Evolutionary conservation across 2,329 filamentous ascomycete species (phyloP).

Genomic region (Colletotrichum neosansevieriae): DNA sequence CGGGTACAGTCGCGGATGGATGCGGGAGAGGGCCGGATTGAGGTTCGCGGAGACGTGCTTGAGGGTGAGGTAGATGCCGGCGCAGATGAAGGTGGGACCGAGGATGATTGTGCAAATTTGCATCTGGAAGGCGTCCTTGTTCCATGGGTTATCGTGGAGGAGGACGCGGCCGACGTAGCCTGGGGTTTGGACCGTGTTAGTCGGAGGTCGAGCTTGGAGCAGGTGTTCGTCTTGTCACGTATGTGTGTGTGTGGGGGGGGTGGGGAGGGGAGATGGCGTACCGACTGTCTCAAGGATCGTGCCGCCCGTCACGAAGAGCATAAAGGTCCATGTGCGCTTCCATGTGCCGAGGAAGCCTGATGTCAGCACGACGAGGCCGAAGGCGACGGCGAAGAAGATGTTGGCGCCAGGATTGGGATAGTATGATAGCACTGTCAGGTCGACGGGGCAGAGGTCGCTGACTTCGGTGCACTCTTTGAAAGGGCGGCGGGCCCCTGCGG

Average conservation of each 20-base stretch:
- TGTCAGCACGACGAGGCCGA: slow-evolving; percentile 57
- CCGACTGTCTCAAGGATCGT: slow-evolving; percentile 64
- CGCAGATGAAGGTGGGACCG: slow-evolving; percentile 71
- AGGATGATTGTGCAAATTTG: slow-evolving; percentile 72
- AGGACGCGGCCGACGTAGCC: slow-evolving; percentile 67
- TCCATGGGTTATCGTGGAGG: slow-evolving; percentile 67
- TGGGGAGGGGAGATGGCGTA: slow-evolving; percentile 44
- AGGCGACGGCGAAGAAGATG: slow-evolving; percentile 64
- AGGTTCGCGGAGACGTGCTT: slow-evolving; percentile 68
- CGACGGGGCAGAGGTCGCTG: slow-evolving; percentile 61
- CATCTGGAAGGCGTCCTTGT: slow-evolving; percentile 65
- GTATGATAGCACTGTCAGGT: slow-evolving; percentile 66
- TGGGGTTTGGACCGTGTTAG: slow-evolving; percentile 42
- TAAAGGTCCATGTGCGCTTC: slow-evolving; percentile 68
- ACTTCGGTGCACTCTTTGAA: slow-evolving; percentile 53
- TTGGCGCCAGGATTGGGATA: slow-evolving; percentile 68
- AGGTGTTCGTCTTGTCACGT: slow-evolving; percentile 1
- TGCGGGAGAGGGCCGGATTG: slow-evolving; percentile 62
- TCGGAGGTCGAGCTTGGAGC: background rate
- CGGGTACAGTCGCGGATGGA: slow-evolving; percentile 65
- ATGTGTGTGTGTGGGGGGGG: no score
- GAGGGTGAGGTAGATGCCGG: slow-evolving; percentile 73
- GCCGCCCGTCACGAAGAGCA: slow-evolving; percentile 61
- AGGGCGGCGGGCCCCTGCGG: slow-evolving; percentile 17
- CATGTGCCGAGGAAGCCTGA: slow-evolving; percentile 59